These are phyloP conservation scores for Cryphonectria naterciae DNA, from an alignment of 2,329 filamentous ascomycete genomes.

Conservation along the genomic window DNA sequence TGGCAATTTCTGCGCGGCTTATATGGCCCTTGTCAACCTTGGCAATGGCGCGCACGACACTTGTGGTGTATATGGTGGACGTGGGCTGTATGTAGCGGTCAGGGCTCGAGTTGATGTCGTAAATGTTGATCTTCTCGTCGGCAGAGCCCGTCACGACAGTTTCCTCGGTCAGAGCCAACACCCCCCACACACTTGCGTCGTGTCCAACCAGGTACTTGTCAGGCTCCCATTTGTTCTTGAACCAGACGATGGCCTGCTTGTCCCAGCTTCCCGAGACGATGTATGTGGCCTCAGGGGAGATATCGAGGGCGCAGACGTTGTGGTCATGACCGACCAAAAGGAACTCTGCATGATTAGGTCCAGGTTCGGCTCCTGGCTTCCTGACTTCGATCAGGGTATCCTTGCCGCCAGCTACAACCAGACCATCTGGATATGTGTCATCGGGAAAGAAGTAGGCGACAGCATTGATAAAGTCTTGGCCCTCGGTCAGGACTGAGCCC, in stretches of 20 bases:
- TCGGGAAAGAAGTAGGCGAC: conserved; percentile 76
- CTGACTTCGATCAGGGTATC: conserved; percentile 93
- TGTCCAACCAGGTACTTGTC: conserved; percentile 75
- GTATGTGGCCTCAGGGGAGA: conserved; percentile 70
- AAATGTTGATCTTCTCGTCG: conserved; percentile 87
- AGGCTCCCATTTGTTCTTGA: conserved; percentile 81
- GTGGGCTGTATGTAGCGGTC: conserved; percentile 55
- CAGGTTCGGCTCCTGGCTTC: conserved; percentile 65
- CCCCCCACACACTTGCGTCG: conserved; percentile 86
- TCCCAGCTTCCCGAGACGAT: conserved; percentile 96
- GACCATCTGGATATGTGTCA: conserved; percentile 71
- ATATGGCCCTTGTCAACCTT: conserved; percentile 75
- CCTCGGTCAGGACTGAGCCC: conserved; percentile 76
- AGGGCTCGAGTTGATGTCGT: conserved; percentile 68
- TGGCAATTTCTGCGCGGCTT: conserved; percentile 89
- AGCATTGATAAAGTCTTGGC: conserved; percentile 85
- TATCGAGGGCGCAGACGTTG: conserved; percentile 87
- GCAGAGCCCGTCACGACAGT: conserved; percentile 91
- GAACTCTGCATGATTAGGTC: conserved; percentile 76
- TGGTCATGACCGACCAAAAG: conserved; percentile 83
- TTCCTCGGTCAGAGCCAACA: conserved; percentile 77
- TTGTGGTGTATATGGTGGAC: conserved; percentile 67
- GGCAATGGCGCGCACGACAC: conserved; percentile 88
- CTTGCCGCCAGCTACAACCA: conserved; percentile 85
- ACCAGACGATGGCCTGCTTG: conserved; percentile 83